phyloP scores from a whole-genome alignment of 2,329 filamentous ascomycete genomes.

The Fusarium graminum region DNA sequence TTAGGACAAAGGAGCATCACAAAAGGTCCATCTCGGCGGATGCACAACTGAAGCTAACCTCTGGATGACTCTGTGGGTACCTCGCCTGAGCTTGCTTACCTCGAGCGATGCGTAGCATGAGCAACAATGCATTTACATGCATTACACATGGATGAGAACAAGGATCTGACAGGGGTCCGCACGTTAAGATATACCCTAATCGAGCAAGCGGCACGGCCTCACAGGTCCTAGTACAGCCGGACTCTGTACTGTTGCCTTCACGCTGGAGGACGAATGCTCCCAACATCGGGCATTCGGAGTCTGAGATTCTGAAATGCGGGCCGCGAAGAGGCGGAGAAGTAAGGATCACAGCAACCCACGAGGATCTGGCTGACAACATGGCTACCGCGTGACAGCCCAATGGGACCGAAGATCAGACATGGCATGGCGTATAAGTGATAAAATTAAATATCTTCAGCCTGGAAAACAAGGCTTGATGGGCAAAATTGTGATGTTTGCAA shows the following conservation, averaged over 20 bases:
- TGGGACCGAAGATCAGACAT: conserved; percentile 31
- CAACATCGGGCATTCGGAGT: conserved; percentile 20
- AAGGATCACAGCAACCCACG: conserved; percentile 25
- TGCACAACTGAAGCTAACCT: conserved; percentile 38
- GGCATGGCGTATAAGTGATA: conserved; percentile 3
- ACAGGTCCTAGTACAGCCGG: conserved; percentile 29
- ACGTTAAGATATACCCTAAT: conserved; percentile 35
- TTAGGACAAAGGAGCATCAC: conserved; percentile 34
- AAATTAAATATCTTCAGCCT: conserved; percentile 23
- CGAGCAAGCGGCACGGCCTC: conserved; percentile 44
- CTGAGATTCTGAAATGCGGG: conserved; percentile 16
- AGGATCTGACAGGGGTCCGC: conserved; percentile 34
- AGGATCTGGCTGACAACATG: conserved; percentile 31
- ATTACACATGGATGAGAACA: conserved; percentile 35
- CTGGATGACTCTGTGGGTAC: conserved; percentile 41
- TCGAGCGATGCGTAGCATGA: conserved; percentile 32
- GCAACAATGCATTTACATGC: conserved; percentile 46
- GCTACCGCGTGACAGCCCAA: conserved; percentile 18
- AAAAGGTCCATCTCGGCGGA: conserved; percentile 33
- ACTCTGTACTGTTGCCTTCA: conserved; percentile 31
- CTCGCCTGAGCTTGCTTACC: conserved; percentile 31
- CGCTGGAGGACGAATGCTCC: conserved; percentile 12
- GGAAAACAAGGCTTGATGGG: conserved; percentile 30
- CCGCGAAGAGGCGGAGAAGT: conserved; percentile 38
- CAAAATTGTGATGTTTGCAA: conserved; percentile 34